A percentile compares a stretch with the other conserved stretches of the same genome.
These are phyloP conservation scores for Xylariaceae sp. DNA, from an alignment of 2,329 filamentous ascomycete genomes.

Conservation along the genomic window DNA sequence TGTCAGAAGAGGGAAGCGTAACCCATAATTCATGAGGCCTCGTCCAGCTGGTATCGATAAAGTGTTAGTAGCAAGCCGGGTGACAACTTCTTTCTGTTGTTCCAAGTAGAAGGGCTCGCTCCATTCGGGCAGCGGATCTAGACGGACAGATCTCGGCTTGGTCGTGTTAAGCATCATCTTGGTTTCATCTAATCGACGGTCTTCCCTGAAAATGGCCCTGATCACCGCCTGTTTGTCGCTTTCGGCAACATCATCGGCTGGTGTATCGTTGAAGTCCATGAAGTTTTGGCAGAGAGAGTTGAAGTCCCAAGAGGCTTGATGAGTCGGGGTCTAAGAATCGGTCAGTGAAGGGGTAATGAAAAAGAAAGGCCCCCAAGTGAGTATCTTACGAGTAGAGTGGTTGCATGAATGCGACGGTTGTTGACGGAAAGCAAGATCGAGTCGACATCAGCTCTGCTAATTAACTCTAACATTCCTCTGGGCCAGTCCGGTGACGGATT, in stretches of 20 bases:
- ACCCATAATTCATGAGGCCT: slow-evolving; percentile 82
- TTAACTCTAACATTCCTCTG: slow-evolving; percentile 66
- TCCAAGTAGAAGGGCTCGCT: slow-evolving; percentile 85
- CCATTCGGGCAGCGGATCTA: slow-evolving; percentile 72
- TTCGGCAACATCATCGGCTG: slow-evolving; percentile 76
- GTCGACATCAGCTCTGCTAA: slow-evolving; percentile 79
- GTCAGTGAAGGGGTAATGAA: slow-evolving; percentile 24
- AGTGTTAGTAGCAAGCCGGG: slow-evolving; percentile 81
- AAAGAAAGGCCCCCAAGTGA: neutral
- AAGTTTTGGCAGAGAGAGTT: slow-evolving; percentile 70
- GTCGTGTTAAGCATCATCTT: slow-evolving; percentile 81
- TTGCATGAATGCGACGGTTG: slow-evolving; percentile 32
- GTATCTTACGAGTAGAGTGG: slow-evolving; percentile 43
- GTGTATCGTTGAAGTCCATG: slow-evolving; percentile 57
- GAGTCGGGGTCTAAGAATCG: slow-evolving; percentile 51
- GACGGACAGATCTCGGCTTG: slow-evolving; percentile 74
- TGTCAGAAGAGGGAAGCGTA: slow-evolving; percentile 83
- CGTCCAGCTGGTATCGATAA: slow-evolving; percentile 85
- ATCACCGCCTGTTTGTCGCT: slow-evolving; percentile 82
- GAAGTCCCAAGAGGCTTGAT: slow-evolving; percentile 70
- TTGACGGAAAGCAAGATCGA: slow-evolving; percentile 56
- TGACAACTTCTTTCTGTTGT: slow-evolving; percentile 85
- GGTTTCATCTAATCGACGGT: slow-evolving; percentile 85
- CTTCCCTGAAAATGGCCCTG: slow-evolving; percentile 83
- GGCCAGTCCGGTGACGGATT: slow-evolving; percentile 77